Base-by-base conservation (phyloP, 192 early-diverging fungal genomes). In the Coemansia sp. region DNA sequence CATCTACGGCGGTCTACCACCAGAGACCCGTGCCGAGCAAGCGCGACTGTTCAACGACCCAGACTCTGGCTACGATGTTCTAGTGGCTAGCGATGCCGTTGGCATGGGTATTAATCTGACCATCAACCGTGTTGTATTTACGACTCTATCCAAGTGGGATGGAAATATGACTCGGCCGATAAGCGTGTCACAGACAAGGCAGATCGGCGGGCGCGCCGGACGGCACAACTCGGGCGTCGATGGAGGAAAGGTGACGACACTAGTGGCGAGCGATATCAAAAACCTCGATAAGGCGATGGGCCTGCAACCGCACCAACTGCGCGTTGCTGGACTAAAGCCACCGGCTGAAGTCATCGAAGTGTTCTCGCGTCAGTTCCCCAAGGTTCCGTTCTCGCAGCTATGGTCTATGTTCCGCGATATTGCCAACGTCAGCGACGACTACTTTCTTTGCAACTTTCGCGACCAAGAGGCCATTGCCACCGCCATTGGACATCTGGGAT, bases 21-120 rank as follows among this genome's bases (percentile, higher is more conserved):
- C 97, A 54, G 97, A 99, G 78, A 93, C 93, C 49, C 86, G 97
- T 27, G 88, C 92, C 0, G 78, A 90, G 64, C 97, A 99, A 85
- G 96, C 97, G 10, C 86, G 86, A 65, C 82, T 92, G 33, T 99
- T 99, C 73, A 99, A 99, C 74, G 93, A 95, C 65, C 91, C 90
- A 1, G 64, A 85, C 15, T 88, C 88, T 63, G 89, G 84, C 9
- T 92, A 91, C 65, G 89, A 95, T 65, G 91, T 97, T 6, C 79
- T 99, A 22, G 93, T 99, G 15, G 96, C 97, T 6, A 94, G 93
- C 66, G 97, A 99, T 84, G 97, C 97, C 1, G 89, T 99, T 55
- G 97, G 97, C 27, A 99, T 99, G 97, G 97, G 97, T 0, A 85
- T 97, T 12, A 99, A 99, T 76, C 70, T 99, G 90, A 94, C 95